Conservation (phyloP, 495 filamentous ascomycete genomes). For the Melanomma pulvis-pyrius region DNA sequence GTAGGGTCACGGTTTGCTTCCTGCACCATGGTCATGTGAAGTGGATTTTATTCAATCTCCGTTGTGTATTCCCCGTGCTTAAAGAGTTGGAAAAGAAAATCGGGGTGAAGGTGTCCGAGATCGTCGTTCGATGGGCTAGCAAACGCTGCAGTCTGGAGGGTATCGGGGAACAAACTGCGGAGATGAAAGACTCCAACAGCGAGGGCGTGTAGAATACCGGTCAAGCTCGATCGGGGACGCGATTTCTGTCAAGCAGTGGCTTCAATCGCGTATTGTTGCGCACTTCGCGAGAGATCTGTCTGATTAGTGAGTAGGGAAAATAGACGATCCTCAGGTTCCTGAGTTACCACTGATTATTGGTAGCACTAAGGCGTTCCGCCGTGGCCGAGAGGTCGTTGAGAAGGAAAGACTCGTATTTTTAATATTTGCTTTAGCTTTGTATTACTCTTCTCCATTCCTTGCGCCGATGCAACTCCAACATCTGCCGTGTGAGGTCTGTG, state of each 20-base stretch:
- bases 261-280: not conserved
- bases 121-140: not conserved
- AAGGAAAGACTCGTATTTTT: conserved; percentile 4
- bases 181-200: not conserved
- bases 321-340: not conserved
- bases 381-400: not conserved
- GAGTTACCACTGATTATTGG: not conserved
- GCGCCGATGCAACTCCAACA: conserved; percentile 32
- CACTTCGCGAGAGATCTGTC: not conserved
- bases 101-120: not conserved
- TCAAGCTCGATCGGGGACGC: not conserved
- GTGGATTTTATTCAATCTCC: not conserved
- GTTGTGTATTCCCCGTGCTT: not conserved
- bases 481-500: conserved; percentile 23
- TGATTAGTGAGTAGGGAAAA: not conserved
- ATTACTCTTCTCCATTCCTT: conserved; percentile 31
- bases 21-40: not conserved
- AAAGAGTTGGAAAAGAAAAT: not conserved
- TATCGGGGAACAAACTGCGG: not conserved
- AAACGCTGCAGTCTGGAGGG: not conserved
- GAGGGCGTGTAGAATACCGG: not conserved
- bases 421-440: conserved; percentile 25
- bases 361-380: not conserved
- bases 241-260: not conserved
- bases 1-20: not conserved